phyloP scores from a whole-genome alignment of 139 green algal genomes.

The Medakamo hakoo region DNA sequence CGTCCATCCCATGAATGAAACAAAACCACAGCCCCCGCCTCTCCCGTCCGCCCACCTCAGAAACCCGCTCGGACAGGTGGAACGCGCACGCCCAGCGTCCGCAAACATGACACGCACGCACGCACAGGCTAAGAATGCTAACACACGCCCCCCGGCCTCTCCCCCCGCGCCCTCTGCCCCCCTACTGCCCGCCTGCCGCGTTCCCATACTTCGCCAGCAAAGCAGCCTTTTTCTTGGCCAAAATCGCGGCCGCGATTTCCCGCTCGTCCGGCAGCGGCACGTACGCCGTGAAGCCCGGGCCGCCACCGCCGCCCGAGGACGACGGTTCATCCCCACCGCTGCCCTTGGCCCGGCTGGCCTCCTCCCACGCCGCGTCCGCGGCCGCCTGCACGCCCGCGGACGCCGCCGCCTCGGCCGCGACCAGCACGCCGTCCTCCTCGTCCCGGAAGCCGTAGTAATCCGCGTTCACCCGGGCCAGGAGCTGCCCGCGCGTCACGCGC shows the following conservation, averaged over 20 bases:
- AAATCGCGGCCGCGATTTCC: slow-evolving; percentile 75
- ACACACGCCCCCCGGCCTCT: too few species aligned
- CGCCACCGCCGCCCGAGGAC: neutral
- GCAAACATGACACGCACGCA: too few species aligned
- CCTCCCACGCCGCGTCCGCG: slow-evolving; percentile 17
- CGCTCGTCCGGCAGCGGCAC: slow-evolving; percentile 83
- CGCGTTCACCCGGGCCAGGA: slow-evolving; percentile 76
- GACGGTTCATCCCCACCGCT: too few species aligned
- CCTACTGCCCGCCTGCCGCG: too few species aligned
- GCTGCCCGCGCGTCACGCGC: slow-evolving; percentile 49
- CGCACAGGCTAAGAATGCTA: too few species aligned
- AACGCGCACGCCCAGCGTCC: too few species aligned
- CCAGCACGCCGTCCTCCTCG: slow-evolving; percentile 82
- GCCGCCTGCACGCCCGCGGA: too few species aligned
- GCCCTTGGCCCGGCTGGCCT: slow-evolving; percentile 36
- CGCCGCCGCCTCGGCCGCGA: slow-evolving; percentile 54
- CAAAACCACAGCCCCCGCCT: too few species aligned
- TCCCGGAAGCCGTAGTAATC: slow-evolving; percentile 98
- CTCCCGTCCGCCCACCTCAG: too few species aligned
- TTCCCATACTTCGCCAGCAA: slow-evolving; percentile 79
- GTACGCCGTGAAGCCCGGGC: slow-evolving; percentile 53
- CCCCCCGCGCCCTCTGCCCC: too few species aligned
- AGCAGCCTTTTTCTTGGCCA: slow-evolving; percentile 85
- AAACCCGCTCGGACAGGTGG: too few species aligned
- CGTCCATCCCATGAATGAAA: too few species aligned